Conservation (phyloP, 768 basidiomycete genomes). For the Agaricus sinodeliciosus region DNA sequence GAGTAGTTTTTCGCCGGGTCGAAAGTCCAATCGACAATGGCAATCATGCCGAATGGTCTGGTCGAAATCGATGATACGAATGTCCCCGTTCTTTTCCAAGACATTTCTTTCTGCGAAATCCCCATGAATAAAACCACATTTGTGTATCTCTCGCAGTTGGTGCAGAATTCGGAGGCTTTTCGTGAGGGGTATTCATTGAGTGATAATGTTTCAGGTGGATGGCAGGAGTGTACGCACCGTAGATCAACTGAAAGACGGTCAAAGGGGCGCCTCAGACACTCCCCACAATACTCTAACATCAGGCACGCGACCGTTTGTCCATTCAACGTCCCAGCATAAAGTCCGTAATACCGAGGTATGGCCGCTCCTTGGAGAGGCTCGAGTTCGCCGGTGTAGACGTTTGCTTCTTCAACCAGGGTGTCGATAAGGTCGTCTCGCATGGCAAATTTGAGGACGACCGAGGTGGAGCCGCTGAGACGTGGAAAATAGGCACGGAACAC, state of each 20-base stretch:
- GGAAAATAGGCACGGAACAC: constrained; percentile 25
- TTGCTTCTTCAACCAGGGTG: constrained; percentile 27
- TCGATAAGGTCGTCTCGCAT: constrained; percentile 30
- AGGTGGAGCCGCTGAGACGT: constrained; percentile 7
- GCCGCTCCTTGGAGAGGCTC: constrained; percentile 25
- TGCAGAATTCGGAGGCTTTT: constrained; percentile 26
- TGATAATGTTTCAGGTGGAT: background rate
- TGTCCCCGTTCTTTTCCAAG: constrained; percentile 26
- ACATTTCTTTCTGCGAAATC: constrained; percentile 38
- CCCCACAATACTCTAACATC: constrained; percentile 30
- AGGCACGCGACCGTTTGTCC: constrained; percentile 31
- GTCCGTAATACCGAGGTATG: constrained; percentile 28
- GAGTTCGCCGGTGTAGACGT: constrained; percentile 25
- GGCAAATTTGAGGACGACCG: constrained; percentile 30
- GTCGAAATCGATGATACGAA: constrained; percentile 34
- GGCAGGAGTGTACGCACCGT: constrained; percentile 20
- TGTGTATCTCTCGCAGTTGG: constrained; percentile 27
- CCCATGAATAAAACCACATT: constrained; percentile 27
- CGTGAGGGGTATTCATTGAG: background rate
- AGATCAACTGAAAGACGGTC: constrained; percentile 20
- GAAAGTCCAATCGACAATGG: constrained; percentile 23
- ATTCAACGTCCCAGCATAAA: constrained; percentile 25
- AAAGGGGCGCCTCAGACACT: constrained; percentile 26
- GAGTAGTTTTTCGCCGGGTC: constrained; percentile 18
- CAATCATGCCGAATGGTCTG: constrained; percentile 24